Evolutionary conservation across 2,329 filamentous ascomycete species (phyloP).

Genomic region (Verticillium zaregamsianum): DNA sequence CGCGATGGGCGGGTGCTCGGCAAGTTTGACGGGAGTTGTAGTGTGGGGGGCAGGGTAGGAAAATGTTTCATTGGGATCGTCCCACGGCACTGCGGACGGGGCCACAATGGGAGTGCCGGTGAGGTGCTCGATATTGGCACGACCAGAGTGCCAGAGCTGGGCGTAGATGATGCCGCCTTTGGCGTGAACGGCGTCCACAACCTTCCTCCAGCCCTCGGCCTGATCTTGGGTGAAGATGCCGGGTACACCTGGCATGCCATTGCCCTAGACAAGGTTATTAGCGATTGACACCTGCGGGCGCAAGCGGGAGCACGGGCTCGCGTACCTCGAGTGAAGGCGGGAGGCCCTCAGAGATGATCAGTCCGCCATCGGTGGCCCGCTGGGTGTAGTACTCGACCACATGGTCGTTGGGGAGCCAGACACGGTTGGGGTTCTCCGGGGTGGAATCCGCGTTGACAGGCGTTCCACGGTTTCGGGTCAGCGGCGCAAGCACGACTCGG

Average conservation of each 20-base stretch:
- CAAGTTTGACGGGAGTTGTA: slow-evolving; percentile 33
- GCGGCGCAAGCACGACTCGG: slow-evolving; percentile 45
- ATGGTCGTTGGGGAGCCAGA: slow-evolving; percentile 41
- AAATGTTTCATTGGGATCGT: slow-evolving; percentile 34
- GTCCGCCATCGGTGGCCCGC: slow-evolving; percentile 33
- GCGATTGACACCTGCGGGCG: neutral
- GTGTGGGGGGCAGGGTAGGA: slow-evolving; percentile 21
- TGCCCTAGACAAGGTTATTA: slow-evolving; percentile 15
- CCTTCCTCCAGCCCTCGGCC: slow-evolving; percentile 51
- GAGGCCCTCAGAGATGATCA: slow-evolving; percentile 41
- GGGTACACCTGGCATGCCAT: slow-evolving; percentile 41
- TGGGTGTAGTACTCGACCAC: slow-evolving; percentile 40
- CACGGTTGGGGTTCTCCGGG: slow-evolving; percentile 39
- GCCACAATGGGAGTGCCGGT: slow-evolving; percentile 31
- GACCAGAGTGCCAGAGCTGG: slow-evolving; percentile 52
- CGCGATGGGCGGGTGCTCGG: slow-evolving; percentile 21
- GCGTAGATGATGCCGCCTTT: slow-evolving; percentile 56
- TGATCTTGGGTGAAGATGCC: slow-evolving; percentile 54
- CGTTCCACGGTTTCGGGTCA: slow-evolving; percentile 49
- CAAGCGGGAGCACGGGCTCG: slow-evolving; percentile 1
- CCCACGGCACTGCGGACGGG: slow-evolving; percentile 39
- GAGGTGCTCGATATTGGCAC: slow-evolving; percentile 29
- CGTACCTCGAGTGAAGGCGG: slow-evolving; percentile 38
- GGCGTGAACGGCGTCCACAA: slow-evolving; percentile 58
- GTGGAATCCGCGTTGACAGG: slow-evolving; percentile 36